Conservation (phyloP, 345 rosid genomes). For the Cochlearia excelsa region DNA sequence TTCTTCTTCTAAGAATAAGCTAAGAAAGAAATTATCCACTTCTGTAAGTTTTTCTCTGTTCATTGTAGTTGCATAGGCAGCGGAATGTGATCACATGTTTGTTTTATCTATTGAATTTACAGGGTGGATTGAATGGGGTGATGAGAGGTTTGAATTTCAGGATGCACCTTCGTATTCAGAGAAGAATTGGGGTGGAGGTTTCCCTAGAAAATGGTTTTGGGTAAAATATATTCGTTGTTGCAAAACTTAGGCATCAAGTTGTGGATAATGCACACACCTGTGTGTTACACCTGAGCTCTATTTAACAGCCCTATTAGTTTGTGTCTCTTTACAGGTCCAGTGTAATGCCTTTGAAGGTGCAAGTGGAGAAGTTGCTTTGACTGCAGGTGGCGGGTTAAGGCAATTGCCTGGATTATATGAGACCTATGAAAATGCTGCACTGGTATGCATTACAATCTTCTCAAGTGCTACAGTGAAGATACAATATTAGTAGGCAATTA, state of each 20-base stretch:
- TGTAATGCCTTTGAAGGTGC: conserved; percentile 90
- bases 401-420: conserved; percentile 69
- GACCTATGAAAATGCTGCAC: conserved; percentile 79
- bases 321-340: conserved; percentile 60
- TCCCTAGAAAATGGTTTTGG: conserved; percentile 99
- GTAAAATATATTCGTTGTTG: conserved; percentile 42
- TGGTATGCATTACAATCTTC: conserved; percentile 46
- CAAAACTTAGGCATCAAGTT: conserved; percentile 22
- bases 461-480: not conserved
- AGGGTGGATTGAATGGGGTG: conserved; percentile 99
- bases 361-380: conserved; percentile 76
- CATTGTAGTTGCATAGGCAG: not conserved
- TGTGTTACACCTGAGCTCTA: conserved; percentile 7
- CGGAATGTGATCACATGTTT: conserved; percentile 14
- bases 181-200: conserved; percentile 97
- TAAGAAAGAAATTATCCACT: not conserved
- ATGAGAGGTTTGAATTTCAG: conserved; percentile 77
- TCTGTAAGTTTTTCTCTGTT: conserved; percentile 6
- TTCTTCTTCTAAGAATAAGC: not conserved
- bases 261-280: not conserved
- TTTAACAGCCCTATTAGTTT: conserved; percentile 12
- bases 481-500: conserved; percentile 8
- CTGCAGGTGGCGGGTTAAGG: conserved; percentile 90
- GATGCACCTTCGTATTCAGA: conserved; percentile 96
- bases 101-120: conserved; percentile 27